Evolutionary conservation across 2,329 filamentous ascomycete species (phyloP).

Genomic region (Aureobasidium sp.): DNA sequence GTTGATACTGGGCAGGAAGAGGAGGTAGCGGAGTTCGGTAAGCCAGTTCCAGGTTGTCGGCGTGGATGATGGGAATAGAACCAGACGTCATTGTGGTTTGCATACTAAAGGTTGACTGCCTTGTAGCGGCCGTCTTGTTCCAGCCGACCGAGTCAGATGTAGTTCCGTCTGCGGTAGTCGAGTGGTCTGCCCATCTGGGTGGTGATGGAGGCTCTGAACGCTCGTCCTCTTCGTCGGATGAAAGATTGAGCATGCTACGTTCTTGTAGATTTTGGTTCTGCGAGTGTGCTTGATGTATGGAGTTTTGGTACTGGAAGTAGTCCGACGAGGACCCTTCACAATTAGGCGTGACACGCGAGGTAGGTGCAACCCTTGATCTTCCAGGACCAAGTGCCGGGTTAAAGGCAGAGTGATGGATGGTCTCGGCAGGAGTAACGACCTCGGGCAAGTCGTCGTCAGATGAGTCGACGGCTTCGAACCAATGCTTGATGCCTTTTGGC

Average conservation of each 20-base stretch:
- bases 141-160: slow-evolving; percentile 2
- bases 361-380: slow-evolving; percentile 18
- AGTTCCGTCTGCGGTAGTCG: neutral
- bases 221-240: slow-evolving; percentile 29
- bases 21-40: slow-evolving; percentile 18
- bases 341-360: slow-evolving; percentile 16
- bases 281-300: neutral
- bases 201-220: slow-evolving; percentile 14
- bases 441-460: slow-evolving; percentile 19
- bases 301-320: slow-evolving; percentile 15
- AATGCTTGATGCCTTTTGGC: slow-evolving; percentile 43
- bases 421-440: slow-evolving; percentile 16
- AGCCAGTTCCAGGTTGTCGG: slow-evolving; percentile 13
- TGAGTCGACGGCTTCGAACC: slow-evolving; percentile 42
- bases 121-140: slow-evolving; percentile 2
- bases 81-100: slow-evolving; percentile 24
- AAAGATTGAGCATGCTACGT: slow-evolving; percentile 17
- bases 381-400: slow-evolving; percentile 18
- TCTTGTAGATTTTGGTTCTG: slow-evolving; percentile 8
- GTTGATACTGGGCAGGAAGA: slow-evolving; percentile 10
- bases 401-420: slow-evolving; percentile 15
- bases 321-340: slow-evolving; percentile 10
- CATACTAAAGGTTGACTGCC: slow-evolving; percentile 18
- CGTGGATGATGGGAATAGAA: slow-evolving; percentile 23
- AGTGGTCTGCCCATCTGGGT: slow-evolving; percentile 15